phyloP scores from a whole-genome alignment of 129 eudicot species.

The Apium graveolens region DNA sequence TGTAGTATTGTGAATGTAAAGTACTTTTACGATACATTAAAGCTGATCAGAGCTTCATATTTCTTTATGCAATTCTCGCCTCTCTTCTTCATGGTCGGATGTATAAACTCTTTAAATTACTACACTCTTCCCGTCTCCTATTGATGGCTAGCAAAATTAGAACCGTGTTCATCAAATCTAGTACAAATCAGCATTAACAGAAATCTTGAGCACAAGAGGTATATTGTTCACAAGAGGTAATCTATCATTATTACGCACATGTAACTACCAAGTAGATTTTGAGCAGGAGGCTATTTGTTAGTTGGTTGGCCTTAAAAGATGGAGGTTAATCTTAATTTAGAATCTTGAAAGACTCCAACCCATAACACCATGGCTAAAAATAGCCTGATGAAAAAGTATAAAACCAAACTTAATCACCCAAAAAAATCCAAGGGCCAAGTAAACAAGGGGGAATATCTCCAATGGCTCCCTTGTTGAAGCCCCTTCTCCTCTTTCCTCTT shows the following conservation, averaged over 20 bases:
- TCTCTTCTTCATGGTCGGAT: background rate
- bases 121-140: background rate
- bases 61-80: background rate
- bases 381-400: background rate
- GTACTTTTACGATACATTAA: background rate
- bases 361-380: background rate
- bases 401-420: background rate
- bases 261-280: background rate
- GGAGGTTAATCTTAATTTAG: constrained; percentile 5
- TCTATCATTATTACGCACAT: background rate
- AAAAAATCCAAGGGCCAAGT: background rate
- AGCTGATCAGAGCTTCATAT: background rate
- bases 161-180: too few relatives aligned
- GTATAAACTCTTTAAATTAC: background rate
- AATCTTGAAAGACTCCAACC: background rate
- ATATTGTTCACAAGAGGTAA: too few relatives aligned
- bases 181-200: too few relatives aligned
- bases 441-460: background rate
- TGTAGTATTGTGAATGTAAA: background rate
- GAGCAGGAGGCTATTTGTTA: background rate
- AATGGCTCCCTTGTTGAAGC: constrained; percentile 6
- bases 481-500: constrained; percentile 12
- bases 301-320: constrained; percentile 1
- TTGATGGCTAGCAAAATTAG: background rate
- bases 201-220: too few relatives aligned